Conservation (phyloP, 805 yeast genomes). For the Candida cerambycidarum region DNA sequence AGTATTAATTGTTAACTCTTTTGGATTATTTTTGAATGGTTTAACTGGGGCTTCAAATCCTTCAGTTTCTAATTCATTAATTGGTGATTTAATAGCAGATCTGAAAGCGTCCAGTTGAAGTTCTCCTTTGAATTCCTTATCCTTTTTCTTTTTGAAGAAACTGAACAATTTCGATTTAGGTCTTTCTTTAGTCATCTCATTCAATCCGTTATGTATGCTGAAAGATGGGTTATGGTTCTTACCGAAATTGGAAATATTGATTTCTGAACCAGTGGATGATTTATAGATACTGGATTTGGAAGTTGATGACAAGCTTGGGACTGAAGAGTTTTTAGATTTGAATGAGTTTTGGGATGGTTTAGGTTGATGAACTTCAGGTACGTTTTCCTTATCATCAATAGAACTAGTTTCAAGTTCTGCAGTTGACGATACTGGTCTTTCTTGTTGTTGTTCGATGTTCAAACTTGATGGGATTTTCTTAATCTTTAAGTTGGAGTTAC, state of each 20-base stretch:
- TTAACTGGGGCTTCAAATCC: background rate
- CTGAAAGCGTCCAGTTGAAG: background rate
- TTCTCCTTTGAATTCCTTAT: background rate
- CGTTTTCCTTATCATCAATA: conserved; percentile 10
- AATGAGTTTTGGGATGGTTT: no score
- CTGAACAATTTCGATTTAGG: conserved; percentile 34
- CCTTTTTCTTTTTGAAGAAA: conserved; percentile 28
- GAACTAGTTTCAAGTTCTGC: conserved; percentile 19
- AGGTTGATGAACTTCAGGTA: conserved; percentile 4
- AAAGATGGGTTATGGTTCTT: conserved; percentile 39
- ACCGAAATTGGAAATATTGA: conserved; percentile 42
- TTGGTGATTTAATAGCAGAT: background rate
- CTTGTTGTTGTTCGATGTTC: conserved; percentile 8
- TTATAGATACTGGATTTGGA: conserved; percentile 16
- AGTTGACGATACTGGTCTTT: conserved; percentile 23
- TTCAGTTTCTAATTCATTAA: background rate
- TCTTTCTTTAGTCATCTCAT: conserved; percentile 14
- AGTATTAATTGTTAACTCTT: conserved; percentile 16
- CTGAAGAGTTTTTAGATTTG: conserved; percentile 7
- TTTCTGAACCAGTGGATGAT: conserved; percentile 33
- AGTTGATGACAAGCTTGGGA: conserved; percentile 6
- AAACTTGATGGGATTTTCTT: conserved; percentile 14
- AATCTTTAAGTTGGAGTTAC: conserved; percentile 6
- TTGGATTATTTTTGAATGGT: conserved; percentile 11
- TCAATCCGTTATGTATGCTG: conserved; percentile 15